Base-by-base conservation (phyloP, 306 rosid genomes). In the Acacia confusa region DNA sequence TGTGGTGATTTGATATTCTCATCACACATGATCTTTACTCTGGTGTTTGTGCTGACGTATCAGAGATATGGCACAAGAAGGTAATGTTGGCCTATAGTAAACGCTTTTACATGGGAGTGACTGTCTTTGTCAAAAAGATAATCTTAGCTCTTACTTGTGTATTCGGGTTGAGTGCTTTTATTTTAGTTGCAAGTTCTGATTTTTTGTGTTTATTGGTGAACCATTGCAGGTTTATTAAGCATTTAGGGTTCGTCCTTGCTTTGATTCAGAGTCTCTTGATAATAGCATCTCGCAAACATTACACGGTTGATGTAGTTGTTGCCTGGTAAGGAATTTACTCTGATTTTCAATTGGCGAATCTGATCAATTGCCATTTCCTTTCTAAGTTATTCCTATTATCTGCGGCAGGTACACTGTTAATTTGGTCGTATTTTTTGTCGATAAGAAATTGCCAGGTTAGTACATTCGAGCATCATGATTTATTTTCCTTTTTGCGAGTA, bases 1-100 rank as follows among this genome's bases (percentile, higher is more conserved):
- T 96, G 99, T 76, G 99, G 99, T 53, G 99, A 96, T 85, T 90
- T 96, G 89, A 96, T 96, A 48, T 96, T 96, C 86, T 96, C 99
- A 66, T 96, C 99, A 19, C 99, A 96, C 86, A 96, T 94, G 98
- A 96, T 96, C 83, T 96, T 96, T 70, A 91, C 94, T 79, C 97
- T 96, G 24, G 89, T 88, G 65, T 96, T 93, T 74, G 97, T 96
- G 77, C 94, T 87, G 24, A 92, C 98, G 0, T 96, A 96, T 87
- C 94, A 93, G 79, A 93, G 91, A 87, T 92, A 93, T n/a, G 99
- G 99, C 63, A 72, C 92, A 63, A 85, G 87, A 79, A 93, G 99
- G 99, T 95, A 88, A 82, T 38, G 32, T 9, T 80, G 64, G 13
- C 75, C 30, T 66, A 27, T 44, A 43, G 67, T 76, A 30, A 75